Base-by-base conservation (phyloP, 2,329 filamentous ascomycete species). In the Drechslerella coelobrocha region DNA sequence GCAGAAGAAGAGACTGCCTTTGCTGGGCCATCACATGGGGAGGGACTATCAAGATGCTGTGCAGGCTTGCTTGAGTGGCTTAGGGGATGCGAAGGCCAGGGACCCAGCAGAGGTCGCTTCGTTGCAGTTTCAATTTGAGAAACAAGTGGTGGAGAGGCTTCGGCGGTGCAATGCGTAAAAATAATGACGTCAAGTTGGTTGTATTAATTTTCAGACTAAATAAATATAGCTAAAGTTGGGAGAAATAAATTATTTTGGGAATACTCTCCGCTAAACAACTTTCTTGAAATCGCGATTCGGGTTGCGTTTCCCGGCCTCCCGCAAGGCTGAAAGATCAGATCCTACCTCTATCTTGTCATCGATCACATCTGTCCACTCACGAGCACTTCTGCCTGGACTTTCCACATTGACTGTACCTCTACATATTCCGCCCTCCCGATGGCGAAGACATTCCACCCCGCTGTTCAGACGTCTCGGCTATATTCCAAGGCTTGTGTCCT, bases 41-140 rank as follows among this genome's bases (percentile, higher is more conserved):
- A 53, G 24, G 17, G 48, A 55, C 29, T 68, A 68, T 19, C 62
- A 60, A 53, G 47, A 39, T 39, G 62, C 55, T 23, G 62, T 68
- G 9, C 9, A 43, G 2, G 55, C 55, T 26, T 68, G 62, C 17
- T 43, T 68, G n/a, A 41, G 12, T 7, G 48, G 48, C 2, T 60
- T 68, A 14, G 55, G 34, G 14, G 31, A 17, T 26, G 7, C 21
- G 19, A 19, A 41, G 23, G 4, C 12, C 43, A 29, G 19, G 37
- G 34, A 43, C 2, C 12, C 8, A 10, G 23, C n/a, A 14, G 39
- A 27, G 31, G 31, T 23, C 26, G 37, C 39, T 2, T 21, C 5
- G 4, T 21, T 51, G 9, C 62, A 68, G 27, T 51, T 68, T 9
- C 54, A 43, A 21, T 68, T 68, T 41, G 62, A 68, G 50, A 26